Base-by-base conservation (phyloP, 2,329 filamentous ascomycete species). In the Neopestalotiopsis sp. region DNA sequence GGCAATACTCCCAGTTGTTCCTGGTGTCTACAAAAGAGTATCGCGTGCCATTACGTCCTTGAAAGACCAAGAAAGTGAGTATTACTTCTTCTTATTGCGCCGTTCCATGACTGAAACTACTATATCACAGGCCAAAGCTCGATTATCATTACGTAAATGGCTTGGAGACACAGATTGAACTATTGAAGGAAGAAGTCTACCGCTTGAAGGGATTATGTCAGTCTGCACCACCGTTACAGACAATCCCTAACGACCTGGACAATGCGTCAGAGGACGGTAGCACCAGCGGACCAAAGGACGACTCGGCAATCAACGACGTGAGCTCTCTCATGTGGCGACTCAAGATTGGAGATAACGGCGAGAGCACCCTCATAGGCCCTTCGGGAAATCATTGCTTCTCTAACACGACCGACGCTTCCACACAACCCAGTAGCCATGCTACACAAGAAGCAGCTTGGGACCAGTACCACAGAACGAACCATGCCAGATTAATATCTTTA, bases 291-390 rank as follows among this genome's bases (percentile, higher is more conserved):
- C 2, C 24, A 32, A 61, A 61, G 12, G 20, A 61, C 24, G 24
- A 30, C 9, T 30, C 24, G 4, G 57, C 57, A 61, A 61, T 61
- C 57, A 61, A 34, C n/a, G 57, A 61, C 5, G 57, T 61, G 57
- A 61, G 57, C 57, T 61, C 57, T 5, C 57, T 61, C n/a, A 61
- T 61, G 57, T 61, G 57, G 57, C 17, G 20, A 1, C 57, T 61
- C 32, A 61, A 61, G 14, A 34, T 61, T 28, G 57, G 57, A 13
- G 57, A 61, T 20, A 61, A 61, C 24, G 57, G 57, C 57, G 57
- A 61, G 57, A 61, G 13, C 24, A 30, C 57, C 14, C 24, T 61
- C 17, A 61, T 61, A 12, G 57, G 57, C 4, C 57, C 57, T 20
- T 61, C 57, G 20, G 57, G 57, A 7, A 61, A 61, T 24, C 24